Evolutionary conservation across 192 early-diverging fungal genomes (phyloP), one percentile per base, ranked within the genome.

Genomic region (Radiomyces spectabilis): DNA sequence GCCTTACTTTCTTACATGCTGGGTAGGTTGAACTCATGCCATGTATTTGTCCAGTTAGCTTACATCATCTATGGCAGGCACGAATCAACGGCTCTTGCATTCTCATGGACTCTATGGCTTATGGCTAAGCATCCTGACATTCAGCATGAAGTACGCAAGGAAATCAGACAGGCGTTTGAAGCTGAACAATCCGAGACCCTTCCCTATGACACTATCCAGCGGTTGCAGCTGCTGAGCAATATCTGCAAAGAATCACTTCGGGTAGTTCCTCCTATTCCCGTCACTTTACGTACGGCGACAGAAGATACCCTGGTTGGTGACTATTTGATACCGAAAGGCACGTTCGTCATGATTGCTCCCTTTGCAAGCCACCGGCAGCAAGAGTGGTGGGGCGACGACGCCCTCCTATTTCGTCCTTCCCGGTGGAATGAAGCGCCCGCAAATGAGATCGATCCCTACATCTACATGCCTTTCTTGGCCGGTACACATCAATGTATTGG

Each of bases 401-500:
- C 15, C 7, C 26, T 32, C 1, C 30, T 27, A 35, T 57, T 43
- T 22, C 30, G n/a, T 16, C 55, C 55, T 24, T 22, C 22, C 22
- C 55, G 55, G 3, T 57, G 40, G 41, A 29, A 35, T 34, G 13
- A 47, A 12, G 44, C 18, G 7, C 41, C 41, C 7, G 55, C 40
- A 6, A 33, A 18, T 21, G 24, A 35, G 5, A 46, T 43, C 26
- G 25, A 32, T 44, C 55, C 55, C 26, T 45, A 57, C 9, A 26
- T 35, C n/a, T 57, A 57, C 25, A 25, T 57, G 5, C 55, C 55
- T 1, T 57, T 57, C 43, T 30, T 29, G 13, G 41, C 33, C 25
- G 55, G 55, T 1, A 62, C 63, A 21, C 44, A 73, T 2, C 71
- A 72, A 33, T 80, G 78, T 32, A 77, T 80, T 13, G 78, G 78